Evolutionary conservation across 192 early-diverging fungal genomes (phyloP), one percentile per base, ranked within the genome.

Genomic region (Paraglomus brasilianum): DNA sequence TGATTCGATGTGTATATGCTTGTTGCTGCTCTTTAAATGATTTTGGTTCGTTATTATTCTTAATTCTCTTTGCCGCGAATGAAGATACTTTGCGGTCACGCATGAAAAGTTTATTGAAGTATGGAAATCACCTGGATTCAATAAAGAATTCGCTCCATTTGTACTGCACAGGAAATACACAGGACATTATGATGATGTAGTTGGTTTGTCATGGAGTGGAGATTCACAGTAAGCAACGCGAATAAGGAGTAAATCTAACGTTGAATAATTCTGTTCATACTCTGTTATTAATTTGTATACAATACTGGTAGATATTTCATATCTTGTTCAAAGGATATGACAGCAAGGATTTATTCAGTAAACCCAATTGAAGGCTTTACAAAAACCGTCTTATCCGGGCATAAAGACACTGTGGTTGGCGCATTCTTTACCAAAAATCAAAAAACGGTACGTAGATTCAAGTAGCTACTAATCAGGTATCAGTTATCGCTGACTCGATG

Each of bases 101-200:
- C 81, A 91, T 57, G 95, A 91, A 67, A 91, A 90, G 70, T 81
- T 86, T 38, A 78, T 96, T 48, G 89, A 97, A 73, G 81, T 97
- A 38, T 98, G 95, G 95, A 84, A 86, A 72, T 91, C 95, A 22
- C 98, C 98, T 30, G 92, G 93, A 62, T 91, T 88, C 74, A 87
- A 89, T 38, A 82, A 90, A 67, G 96, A 99, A 81, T 98, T 96
- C 71, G 83, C 91, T 5, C 94, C 96, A 15, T 91, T 99, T 76
- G 87, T 92, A 36, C 77, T 98, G 66, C 89, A 93, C 73, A 83
- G 88, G 42, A 86, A 77, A 21, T 88, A 88, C 56, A 81, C 89
- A 14, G 95, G 92, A 19, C 91, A 91, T 69, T 91, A 85, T 69
- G 95, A 99, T 72, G 90, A 94, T 59, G 87, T 98, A 9, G 87